Percentiles rank a stretch among this genome's conserved stretches.
Conservation (phyloP, 805 yeast genomes). For the Cyberlindnera bimundalis region DNA sequence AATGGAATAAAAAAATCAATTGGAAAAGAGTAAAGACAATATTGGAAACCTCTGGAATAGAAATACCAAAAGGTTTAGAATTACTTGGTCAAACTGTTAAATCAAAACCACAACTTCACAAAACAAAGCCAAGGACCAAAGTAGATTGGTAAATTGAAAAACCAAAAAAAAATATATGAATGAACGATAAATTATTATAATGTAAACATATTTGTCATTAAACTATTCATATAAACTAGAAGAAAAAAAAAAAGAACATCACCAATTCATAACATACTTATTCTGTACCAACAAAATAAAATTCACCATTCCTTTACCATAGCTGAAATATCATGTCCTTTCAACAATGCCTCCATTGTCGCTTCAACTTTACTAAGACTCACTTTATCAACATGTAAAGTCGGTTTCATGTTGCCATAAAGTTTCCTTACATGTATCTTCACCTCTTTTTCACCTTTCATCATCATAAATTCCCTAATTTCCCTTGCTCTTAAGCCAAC, state of each 20-base stretch:
- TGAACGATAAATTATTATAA: too few relatives aligned
- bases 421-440: conserved; percentile 13
- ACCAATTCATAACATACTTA: too few relatives aligned
- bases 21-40: conserved; percentile 16
- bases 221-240: background rate
- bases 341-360: conserved; percentile 11
- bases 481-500: conserved; percentile 37
- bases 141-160: background rate
- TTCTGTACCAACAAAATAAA: background rate
- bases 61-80: conserved; percentile 9
- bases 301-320: conserved; percentile 11
- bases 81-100: background rate
- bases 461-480: conserved; percentile 31
- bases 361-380: conserved; percentile 12
- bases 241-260: too few relatives aligned
- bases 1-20: conserved; percentile 13
- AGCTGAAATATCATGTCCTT: conserved; percentile 5
- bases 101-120: background rate
- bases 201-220: background rate
- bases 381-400: conserved; percentile 7
- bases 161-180: too few relatives aligned
- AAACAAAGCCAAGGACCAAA: background rate
- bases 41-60: conserved; percentile 11
- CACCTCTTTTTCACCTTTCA: conserved; percentile 8
- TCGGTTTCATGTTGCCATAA: conserved; percentile 13